Conservation (phyloP, 345 rosid species). For the Pistacia integerrima region DNA sequence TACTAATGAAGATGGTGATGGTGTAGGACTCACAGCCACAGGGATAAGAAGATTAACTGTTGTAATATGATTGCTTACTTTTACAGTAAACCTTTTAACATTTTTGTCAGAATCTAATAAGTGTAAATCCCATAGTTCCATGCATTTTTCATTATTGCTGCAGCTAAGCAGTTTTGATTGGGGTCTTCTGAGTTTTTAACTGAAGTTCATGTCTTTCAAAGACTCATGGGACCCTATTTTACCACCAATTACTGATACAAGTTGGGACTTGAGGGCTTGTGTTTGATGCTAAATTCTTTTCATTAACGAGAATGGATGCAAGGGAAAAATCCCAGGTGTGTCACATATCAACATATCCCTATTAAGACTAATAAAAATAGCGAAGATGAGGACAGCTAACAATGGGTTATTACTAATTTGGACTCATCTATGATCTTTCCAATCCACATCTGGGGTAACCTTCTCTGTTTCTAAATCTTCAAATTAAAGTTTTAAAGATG, state of each 20-base stretch:
- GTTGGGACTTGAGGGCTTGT: slow-evolving; percentile 16
- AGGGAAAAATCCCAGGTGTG: slow-evolving; percentile 19
- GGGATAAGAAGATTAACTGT: slow-evolving; percentile 16
- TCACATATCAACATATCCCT: slow-evolving; percentile 1
- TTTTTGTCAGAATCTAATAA: slow-evolving; percentile 32
- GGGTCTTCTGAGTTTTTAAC: slow-evolving; percentile 19
- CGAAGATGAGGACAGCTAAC: too few relatives aligned
- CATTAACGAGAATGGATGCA: slow-evolving; percentile 23
- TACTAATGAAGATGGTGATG: slow-evolving; percentile 20
- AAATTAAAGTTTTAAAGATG: too few relatives aligned
- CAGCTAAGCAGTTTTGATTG: slow-evolving; percentile 26
- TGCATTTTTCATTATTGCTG: slow-evolving; percentile 22
- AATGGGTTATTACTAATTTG: too few relatives aligned
- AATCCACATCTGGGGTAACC: too few relatives aligned
- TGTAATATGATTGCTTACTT: slow-evolving; percentile 29
- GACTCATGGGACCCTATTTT: slow-evolving; percentile 19
- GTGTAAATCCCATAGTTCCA: slow-evolving; percentile 28
- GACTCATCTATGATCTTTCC: too few relatives aligned
- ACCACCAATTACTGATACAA: slow-evolving; percentile 19
- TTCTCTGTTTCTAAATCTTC: too few relatives aligned
- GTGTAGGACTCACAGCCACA: slow-evolving; percentile 23
- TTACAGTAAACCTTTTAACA: slow-evolving; percentile 12
- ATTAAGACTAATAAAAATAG: too few relatives aligned
- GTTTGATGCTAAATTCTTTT: slow-evolving; percentile 8
- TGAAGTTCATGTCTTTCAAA: slow-evolving; percentile 28